A percentile compares a stretch with the other conserved stretches of the same genome.
These are phyloP conservation scores for Leccinum subgranulosum DNA, from an alignment of 768 basidiomycete species.

Conservation along the genomic window DNA sequence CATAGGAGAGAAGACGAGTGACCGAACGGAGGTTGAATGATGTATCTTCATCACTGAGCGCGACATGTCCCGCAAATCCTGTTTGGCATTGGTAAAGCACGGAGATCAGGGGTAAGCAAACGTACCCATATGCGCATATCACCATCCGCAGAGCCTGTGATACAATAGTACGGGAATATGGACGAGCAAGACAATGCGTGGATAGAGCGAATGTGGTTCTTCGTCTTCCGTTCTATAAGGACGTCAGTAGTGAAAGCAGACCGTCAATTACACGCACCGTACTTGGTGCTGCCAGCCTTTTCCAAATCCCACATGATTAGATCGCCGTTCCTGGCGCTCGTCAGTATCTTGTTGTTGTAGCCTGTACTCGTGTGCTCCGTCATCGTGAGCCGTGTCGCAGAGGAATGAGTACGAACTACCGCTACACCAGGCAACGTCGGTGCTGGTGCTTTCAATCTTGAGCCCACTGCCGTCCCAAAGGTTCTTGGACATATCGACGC, in stretches of 20 bases:
- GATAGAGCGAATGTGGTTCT: constrained; percentile 71
- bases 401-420: constrained; percentile 45
- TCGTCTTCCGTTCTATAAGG: constrained; percentile 58
- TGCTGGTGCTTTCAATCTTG: constrained; percentile 75
- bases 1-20: constrained; percentile 68
- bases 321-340: constrained; percentile 78
- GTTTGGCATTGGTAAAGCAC: constrained; percentile 2
- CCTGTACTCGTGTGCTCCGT: constrained; percentile 35
- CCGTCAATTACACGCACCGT: constrained; percentile 44
- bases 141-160: constrained; percentile 79
- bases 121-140: constrained; percentile 78
- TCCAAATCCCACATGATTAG: constrained; percentile 82
- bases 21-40: constrained; percentile 66
- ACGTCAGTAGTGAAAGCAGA: constrained; percentile 13
- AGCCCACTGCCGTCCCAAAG: constrained; percentile 76
- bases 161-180: constrained; percentile 66
- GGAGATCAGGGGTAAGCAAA: neutral
- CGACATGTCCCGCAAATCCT: constrained; percentile 72
- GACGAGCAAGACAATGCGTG: constrained; percentile 66
- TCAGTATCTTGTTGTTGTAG: constrained; percentile 73
- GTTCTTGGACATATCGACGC: constrained; percentile 72
- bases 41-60: constrained; percentile 69
- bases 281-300: constrained; percentile 63
- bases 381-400: neutral
- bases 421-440: constrained; percentile 78